Conservation (phyloP, 2,329 filamentous ascomycete genomes). For the Aspergillus awamori region DNA sequence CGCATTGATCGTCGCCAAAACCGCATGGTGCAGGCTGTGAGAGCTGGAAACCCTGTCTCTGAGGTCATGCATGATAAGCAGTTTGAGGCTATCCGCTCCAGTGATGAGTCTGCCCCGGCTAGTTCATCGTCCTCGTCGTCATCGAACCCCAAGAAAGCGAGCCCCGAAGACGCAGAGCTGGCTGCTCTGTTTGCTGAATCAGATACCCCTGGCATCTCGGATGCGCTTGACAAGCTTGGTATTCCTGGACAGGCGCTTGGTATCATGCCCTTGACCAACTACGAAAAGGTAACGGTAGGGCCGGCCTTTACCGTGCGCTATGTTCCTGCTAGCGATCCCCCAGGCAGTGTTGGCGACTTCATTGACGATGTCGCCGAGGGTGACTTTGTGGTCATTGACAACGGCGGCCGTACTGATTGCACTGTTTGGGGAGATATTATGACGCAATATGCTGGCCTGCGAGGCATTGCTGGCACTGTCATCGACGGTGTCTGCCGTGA, state of each 20-base stretch:
- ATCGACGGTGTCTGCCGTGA: slow-evolving; percentile 40
- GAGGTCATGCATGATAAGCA: slow-evolving; percentile 27
- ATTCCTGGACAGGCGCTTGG: slow-evolving; percentile 23
- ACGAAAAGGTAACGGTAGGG: slow-evolving; percentile 33
- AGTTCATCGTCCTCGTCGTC: neutral
- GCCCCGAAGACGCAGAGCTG: slow-evolving; percentile 21
- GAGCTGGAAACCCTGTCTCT: slow-evolving; percentile 19
- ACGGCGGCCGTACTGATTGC: slow-evolving; percentile 38
- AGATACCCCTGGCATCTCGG: slow-evolving; percentile 25
- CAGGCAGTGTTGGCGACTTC: slow-evolving; percentile 36
- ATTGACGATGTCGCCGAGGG: slow-evolving; percentile 36
- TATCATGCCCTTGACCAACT: slow-evolving; percentile 29
- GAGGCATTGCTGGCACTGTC: slow-evolving; percentile 36
- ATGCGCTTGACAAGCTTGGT: slow-evolving; percentile 28
- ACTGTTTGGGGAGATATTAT: slow-evolving; percentile 44
- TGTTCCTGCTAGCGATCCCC: slow-evolving; percentile 23
- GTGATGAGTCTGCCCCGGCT: neutral
- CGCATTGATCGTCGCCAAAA: slow-evolving; percentile 21
- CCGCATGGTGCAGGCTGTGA: slow-evolving; percentile 24
- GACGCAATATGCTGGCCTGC: slow-evolving; percentile 38
- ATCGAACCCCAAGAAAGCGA: slow-evolving; percentile 15
- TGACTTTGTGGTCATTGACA: slow-evolving; percentile 39
- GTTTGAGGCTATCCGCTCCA: slow-evolving; percentile 21
- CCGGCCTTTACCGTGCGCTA: slow-evolving; percentile 41
- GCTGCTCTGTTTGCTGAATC: slow-evolving; percentile 20